These are phyloP conservation scores for Xylaria grammica DNA, from an alignment of 495 filamentous ascomycete species.

Conservation along the genomic window DNA sequence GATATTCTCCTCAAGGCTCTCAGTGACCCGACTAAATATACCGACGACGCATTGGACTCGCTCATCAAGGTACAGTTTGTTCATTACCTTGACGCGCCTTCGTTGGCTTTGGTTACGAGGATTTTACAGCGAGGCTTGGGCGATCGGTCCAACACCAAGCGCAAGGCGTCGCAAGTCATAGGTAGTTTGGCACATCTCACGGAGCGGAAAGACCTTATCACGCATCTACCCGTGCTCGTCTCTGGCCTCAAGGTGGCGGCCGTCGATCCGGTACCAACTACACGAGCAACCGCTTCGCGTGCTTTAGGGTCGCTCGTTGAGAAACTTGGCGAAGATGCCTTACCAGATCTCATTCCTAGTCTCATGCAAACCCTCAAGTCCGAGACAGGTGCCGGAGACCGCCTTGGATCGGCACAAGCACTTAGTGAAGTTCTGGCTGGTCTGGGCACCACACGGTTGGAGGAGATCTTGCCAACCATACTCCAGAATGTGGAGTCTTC, in stretches of 20 bases:
- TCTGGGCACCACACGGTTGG: constrained; percentile 85
- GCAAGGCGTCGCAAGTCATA: constrained; percentile 95
- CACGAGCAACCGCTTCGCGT: constrained; percentile 95
- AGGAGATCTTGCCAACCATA: constrained; percentile 96
- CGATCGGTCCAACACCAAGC: constrained; percentile 91
- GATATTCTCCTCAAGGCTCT: constrained; percentile 92
- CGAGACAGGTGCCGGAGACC: constrained; percentile 92
- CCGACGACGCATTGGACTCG: constrained; percentile 89
- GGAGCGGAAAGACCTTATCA: constrained; percentile 88
- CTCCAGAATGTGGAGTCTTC: constrained; percentile 93
- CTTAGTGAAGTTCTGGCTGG: constrained; percentile 96
- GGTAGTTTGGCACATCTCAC: constrained; percentile 96
- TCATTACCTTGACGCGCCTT: constrained; percentile 95
- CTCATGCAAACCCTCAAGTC: constrained; percentile 98
- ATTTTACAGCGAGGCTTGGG: constrained; percentile 91
- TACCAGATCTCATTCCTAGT: constrained; percentile 95
- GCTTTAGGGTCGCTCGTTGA: constrained; percentile 93
- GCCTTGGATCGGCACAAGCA: constrained; percentile 94
- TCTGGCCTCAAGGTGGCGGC: constrained; percentile 86
- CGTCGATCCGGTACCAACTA: constrained; percentile 94
- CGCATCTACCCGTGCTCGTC: constrained; percentile 91
- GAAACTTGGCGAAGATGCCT: constrained; percentile 94
- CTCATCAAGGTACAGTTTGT: constrained; percentile 96
- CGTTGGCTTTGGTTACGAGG: constrained; percentile 89
- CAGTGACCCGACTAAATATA: constrained; percentile 96